Conservation (phyloP, 805 yeast species). For the Sugiyamaella smithiae region DNA sequence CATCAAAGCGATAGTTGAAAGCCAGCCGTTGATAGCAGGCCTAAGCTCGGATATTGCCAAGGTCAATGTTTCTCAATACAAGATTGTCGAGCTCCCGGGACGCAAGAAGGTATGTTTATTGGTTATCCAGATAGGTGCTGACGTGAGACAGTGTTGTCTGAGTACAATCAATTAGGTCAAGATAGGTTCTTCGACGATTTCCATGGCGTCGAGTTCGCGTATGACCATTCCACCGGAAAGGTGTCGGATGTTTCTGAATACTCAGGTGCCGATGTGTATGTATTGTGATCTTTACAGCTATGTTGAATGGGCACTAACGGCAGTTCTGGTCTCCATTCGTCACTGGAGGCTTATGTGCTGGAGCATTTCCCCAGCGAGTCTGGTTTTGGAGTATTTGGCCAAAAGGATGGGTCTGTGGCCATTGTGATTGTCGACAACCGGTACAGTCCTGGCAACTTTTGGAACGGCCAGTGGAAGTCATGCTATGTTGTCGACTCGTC, state of each 20-base stretch:
- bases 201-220: conserved; percentile 26
- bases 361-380: conserved; percentile 66
- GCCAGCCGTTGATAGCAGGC: conserved; percentile 35
- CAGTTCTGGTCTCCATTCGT: not conserved
- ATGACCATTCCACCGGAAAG: conserved; percentile 27
- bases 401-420: conserved; percentile 31
- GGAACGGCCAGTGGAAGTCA: conserved; percentile 88
- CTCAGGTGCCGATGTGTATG: conserved; percentile 1
- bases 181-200: conserved; percentile 52
- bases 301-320: not conserved
- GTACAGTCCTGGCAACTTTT: conserved; percentile 70
- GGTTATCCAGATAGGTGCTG: not conserved
- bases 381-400: conserved; percentile 44
- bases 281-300: not conserved
- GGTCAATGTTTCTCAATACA: conserved; percentile 42
- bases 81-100: conserved; percentile 36
- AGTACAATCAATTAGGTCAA: conserved; percentile 47
- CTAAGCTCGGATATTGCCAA: conserved; percentile 36
- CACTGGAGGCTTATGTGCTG: conserved; percentile 45
- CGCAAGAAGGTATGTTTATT: conserved; percentile 16
- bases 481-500: conserved; percentile 44
- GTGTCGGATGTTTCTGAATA: conserved; percentile 9
- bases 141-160: conserved; percentile 42
- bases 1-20: conserved; percentile 43
- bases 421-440: conserved; percentile 69